Evolutionary conservation across 2,329 filamentous ascomycete genomes (phyloP).

Genomic region (Mycosphaerella sp.): DNA sequence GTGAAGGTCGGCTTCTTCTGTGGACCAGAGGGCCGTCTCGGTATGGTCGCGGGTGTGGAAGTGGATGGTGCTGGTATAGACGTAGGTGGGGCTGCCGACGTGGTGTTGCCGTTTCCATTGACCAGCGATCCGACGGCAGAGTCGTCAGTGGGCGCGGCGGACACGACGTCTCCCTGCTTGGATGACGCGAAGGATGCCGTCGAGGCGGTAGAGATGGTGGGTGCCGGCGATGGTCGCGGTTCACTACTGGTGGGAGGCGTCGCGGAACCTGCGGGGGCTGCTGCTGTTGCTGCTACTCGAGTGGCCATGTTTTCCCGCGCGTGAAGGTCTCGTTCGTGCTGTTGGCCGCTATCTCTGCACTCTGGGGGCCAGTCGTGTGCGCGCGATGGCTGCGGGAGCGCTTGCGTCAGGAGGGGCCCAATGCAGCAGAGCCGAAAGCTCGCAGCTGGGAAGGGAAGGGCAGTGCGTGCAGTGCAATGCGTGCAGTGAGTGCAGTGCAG

Average conservation of each 20-base stretch:
- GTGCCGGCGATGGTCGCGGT: conserved; percentile 32
- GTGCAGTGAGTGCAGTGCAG: not conserved
- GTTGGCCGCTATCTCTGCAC: not conserved
- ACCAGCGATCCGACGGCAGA: conserved; percentile 7
- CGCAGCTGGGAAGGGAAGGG: not conserved
- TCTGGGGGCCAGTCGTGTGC: not conserved
- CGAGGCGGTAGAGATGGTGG: conserved; percentile 33
- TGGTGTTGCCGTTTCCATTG: conserved; percentile 20
- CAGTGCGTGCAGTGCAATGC: not conserved
- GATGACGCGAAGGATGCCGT: conserved; percentile 40
- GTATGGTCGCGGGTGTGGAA: not conserved
- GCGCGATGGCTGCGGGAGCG: not conserved
- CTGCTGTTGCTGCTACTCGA: not conserved
- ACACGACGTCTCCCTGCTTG: conserved; percentile 2
- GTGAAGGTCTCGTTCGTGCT: not conserved
- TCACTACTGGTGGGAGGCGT: conserved; percentile 12
- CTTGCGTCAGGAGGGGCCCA: not conserved
- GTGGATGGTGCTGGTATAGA: not conserved
- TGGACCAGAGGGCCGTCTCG: conserved; percentile 19
- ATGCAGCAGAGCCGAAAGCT: not conserved
- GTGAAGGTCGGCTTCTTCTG: conserved; percentile 37
- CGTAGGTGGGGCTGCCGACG: not conserved
- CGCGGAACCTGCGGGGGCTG: not conserved
- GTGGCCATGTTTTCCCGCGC: conserved; percentile 11
- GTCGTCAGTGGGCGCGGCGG: not conserved